phyloP scores from a whole-genome alignment of 345 rosid species.

The Aegle marmelos region DNA sequence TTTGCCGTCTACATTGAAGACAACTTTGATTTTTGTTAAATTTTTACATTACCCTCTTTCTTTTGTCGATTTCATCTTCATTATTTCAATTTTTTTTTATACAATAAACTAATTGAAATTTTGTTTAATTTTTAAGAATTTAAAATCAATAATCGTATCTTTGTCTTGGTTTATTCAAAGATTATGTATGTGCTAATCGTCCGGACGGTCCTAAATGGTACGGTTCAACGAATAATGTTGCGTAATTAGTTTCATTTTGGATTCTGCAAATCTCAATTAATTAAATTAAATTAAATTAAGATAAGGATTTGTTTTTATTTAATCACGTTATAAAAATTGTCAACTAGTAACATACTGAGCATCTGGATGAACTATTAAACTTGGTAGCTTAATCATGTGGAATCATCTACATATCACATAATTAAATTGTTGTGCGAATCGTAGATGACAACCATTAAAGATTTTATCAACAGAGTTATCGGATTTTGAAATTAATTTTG shows the following conservation, averaged over 20 bases:
- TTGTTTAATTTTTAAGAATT: neutral
- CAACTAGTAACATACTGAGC: neutral
- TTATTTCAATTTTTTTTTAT: neutral
- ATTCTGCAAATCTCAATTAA: neutral
- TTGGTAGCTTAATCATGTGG: neutral
- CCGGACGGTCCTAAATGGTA: neutral
- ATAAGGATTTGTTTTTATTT: neutral
- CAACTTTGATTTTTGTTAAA: conserved; percentile 28
- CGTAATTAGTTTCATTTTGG: neutral
- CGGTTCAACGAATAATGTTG: conserved; percentile 14
- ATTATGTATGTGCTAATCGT: neutral
- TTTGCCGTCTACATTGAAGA: conserved; percentile 23
- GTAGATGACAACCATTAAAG: neutral
- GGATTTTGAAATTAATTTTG: neutral
- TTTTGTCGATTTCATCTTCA: neutral
- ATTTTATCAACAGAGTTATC: neutral
- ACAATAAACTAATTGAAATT: neutral
- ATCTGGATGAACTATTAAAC: neutral
- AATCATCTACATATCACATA: neutral
- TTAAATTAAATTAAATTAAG: neutral
- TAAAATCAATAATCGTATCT: conserved; percentile 12
- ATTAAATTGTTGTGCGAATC: neutral
- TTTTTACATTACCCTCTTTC: neutral
- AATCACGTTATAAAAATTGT: neutral
- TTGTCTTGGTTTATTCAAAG: conserved; percentile 35